These are phyloP conservation scores for Quercus mongolica DNA, from an alignment of 306 rosid genomes.

Conservation along the genomic window DNA sequence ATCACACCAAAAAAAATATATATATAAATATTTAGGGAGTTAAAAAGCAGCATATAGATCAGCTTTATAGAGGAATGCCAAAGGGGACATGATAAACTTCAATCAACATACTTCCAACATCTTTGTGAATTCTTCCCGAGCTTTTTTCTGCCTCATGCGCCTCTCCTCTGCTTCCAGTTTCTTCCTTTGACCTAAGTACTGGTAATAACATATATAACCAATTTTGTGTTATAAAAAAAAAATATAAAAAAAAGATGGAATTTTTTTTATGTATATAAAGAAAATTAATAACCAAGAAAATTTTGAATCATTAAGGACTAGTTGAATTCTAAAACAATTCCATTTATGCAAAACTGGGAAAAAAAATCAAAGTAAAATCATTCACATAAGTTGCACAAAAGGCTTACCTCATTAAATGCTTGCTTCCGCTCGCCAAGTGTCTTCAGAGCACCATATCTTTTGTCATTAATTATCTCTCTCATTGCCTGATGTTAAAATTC, in stretches of 20 bases:
- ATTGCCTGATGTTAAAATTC: conserved; percentile 57
- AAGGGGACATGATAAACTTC: neutral
- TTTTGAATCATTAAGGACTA: neutral
- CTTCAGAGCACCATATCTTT: conserved; percentile 86
- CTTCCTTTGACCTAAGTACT: conserved; percentile 98
- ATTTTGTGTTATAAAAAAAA: conserved; percentile 9
- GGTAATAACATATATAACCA: conserved; percentile 25
- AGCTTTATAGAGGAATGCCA: neutral
- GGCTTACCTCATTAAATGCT: conserved; percentile 94
- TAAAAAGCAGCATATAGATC: conserved; percentile 16
- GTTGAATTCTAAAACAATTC: neutral
- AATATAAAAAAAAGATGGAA: neutral
- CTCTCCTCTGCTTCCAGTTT: conserved; percentile 97
- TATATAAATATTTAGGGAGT: neutral
- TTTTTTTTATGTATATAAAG: neutral
- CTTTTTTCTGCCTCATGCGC: conserved; percentile 91
- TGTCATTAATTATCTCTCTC: conserved; percentile 94
- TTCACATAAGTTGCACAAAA: conserved; percentile 8
- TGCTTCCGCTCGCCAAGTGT: conserved; percentile 98
- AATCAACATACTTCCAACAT: conserved; percentile 90
- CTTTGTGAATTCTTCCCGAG: conserved; percentile 91
- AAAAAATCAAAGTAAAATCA: conserved; percentile 11
- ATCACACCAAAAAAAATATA: conserved; percentile 4
- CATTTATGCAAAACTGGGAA: conserved; percentile 1
- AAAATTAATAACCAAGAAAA: neutral